Conservation (phyloP, 441 rosid genomes). For the Mallotus repandus region DNA sequence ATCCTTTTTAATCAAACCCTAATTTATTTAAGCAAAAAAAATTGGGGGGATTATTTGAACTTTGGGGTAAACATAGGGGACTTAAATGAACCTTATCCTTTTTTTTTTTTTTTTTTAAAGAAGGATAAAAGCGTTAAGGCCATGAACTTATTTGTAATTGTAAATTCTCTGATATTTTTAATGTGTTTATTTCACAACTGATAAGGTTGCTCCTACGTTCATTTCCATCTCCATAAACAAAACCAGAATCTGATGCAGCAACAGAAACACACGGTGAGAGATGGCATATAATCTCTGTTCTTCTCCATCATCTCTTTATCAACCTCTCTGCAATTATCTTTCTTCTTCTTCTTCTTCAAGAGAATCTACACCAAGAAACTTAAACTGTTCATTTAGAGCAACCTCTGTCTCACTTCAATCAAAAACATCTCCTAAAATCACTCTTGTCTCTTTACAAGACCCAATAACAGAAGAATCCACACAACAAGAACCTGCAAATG, state of each 20-base stretch:
- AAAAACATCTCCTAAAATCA: constrained; percentile 32
- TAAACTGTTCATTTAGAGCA: constrained; percentile 5
- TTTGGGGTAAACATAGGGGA: too few species aligned
- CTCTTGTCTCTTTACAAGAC: constrained; percentile 52
- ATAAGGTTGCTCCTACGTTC: constrained; percentile 8
- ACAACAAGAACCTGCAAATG: constrained; percentile 21
- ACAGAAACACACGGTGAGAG: not conserved
- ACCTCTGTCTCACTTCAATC: constrained; percentile 27
- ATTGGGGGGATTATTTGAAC: too few species aligned
- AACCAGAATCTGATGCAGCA: not conserved
- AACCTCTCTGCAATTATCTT: constrained; percentile 37
- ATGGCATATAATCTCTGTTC: constrained; percentile 64
- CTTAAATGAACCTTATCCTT: too few species aligned
- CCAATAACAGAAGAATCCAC: constrained; percentile 31
- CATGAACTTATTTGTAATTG: too few species aligned
- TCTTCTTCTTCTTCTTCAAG: constrained; percentile 31
- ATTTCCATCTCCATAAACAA: not conserved
- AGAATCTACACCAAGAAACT: constrained; percentile 32
- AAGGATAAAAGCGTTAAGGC: too few species aligned
- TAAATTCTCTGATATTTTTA: too few species aligned
- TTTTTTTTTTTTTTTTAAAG: too few species aligned
- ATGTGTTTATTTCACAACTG: not conserved
- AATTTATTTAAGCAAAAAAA: too few species aligned
- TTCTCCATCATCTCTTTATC: constrained; percentile 52
- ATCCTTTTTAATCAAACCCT: too few species aligned